These are phyloP conservation scores for Fraxinus paxiana DNA, from an alignment of 305 asterid genomes.

Conservation along the genomic window DNA sequence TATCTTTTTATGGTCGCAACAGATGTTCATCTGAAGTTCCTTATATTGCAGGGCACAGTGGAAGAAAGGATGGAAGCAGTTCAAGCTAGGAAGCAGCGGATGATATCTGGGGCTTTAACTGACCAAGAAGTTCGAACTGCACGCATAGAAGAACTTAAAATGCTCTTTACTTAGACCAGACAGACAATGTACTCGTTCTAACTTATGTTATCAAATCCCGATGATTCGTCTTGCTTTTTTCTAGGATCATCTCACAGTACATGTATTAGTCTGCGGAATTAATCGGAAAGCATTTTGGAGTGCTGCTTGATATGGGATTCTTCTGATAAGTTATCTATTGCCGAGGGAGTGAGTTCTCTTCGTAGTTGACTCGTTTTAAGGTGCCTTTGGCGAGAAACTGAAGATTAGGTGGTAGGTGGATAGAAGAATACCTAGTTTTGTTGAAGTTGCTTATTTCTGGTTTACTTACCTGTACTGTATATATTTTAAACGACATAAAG, in stretches of 20 bases:
- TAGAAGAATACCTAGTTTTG: neutral
- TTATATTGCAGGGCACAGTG: slow-evolving; percentile 61
- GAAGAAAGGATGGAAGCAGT: slow-evolving; percentile 98
- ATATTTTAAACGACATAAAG: neutral
- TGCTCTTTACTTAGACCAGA: slow-evolving; percentile 71
- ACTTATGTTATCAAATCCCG: slow-evolving; percentile 4
- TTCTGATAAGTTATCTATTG: neutral
- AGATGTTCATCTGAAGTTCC: slow-evolving; percentile 14
- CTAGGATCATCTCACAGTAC: neutral
- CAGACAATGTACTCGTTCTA: neutral
- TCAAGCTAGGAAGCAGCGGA: slow-evolving; percentile 84
- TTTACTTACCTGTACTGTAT: neutral
- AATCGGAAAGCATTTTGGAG: neutral
- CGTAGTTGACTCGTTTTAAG: neutral
- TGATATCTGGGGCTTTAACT: slow-evolving; percentile 96
- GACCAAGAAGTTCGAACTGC: slow-evolving; percentile 95
- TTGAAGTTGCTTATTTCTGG: neutral
- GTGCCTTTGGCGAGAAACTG: neutral
- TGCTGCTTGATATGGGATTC: neutral
- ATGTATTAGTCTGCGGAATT: neutral
- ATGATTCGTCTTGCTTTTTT: neutral
- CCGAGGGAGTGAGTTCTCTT: neutral
- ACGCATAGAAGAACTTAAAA: slow-evolving; percentile 83
- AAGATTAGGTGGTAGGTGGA: neutral
- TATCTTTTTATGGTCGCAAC: neutral